A percentile compares a stretch with the other conserved stretches of the same genome.
Evolutionary conservation across 2,329 filamentous ascomycete genomes (phyloP).

Genomic region (Penicillium paneum): DNA sequence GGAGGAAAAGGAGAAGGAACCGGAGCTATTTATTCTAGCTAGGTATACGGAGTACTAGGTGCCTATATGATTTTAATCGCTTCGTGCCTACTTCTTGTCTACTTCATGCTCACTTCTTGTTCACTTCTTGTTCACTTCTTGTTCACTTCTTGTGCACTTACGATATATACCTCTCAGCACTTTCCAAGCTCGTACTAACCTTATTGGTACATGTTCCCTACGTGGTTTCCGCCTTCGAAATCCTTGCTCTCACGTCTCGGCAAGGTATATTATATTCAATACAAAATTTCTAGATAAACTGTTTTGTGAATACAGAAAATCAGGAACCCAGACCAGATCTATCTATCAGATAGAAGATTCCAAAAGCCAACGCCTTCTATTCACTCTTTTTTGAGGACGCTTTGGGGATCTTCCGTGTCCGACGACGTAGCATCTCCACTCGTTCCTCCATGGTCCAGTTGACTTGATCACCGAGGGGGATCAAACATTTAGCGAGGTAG

Average conservation of each 20-base stretch:
- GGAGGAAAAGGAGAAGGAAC: no score
- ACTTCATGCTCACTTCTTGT: no score
- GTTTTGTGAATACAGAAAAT: background rate
- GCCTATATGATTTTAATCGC: no score
- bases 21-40: no score
- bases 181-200: no score
- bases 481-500: slow-evolving; percentile 65
- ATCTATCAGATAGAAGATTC: background rate
- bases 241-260: background rate
- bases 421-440: slow-evolving; percentile 59
- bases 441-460: slow-evolving; percentile 62
- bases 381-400: slow-evolving; percentile 38
- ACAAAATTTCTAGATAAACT: background rate
- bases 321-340: background rate
- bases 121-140: no score
- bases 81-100: no score
- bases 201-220: no score
- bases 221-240: no score
- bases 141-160: no score
- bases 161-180: no score
- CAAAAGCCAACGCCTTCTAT: slow-evolving; percentile 47
- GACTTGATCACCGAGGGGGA: slow-evolving; percentile 71
- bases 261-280: background rate
- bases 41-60: no score
- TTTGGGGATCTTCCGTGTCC: slow-evolving; percentile 61